Base-by-base conservation (phyloP, 306 rosid genomes). In the Rosa multiflora region DNA sequence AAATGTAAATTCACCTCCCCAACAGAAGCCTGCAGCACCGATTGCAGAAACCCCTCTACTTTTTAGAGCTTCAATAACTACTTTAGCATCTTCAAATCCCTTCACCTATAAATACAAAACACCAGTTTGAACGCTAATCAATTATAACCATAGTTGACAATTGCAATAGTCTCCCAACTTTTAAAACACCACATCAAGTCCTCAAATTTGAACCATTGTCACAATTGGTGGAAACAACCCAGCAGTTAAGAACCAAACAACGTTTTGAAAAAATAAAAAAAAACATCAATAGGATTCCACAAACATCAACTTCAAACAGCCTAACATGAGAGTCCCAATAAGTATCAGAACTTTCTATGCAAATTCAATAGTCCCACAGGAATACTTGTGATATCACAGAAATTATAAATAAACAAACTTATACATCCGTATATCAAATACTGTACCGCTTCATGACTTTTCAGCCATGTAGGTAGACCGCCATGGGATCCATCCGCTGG, bases 11-110 rank as follows among this genome's bases (percentile, higher is more conserved):
- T 81, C 48, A 89, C 91, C 96, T 64, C 90, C 96, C 89, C 90
- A 91, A 83, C 93, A 91, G 77, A 89, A 87, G 32, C 93, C 93
- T 40, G 84, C 90, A 70, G 87, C 90, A 12, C 91, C 93, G 23
- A 87, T 78, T 49, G 88, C 59, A 55, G 88, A 84, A 83, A 81
- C 70, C 32, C 91, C 93, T 79, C 76, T 87, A 62, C 85, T 81
- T 85, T 64, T 87, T 37, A 91, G 82, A 80, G 83, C 91, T 58
- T 85, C 85, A 78, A 91, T 72, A 49, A 91, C 55, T 58, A 78
- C 79, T 70, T 87, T 83, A 8, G 83, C 75, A 42, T 86, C 89
- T 82, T 87, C 93, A 72, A 78, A 70, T 51, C 75, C 91, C 77
- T 87, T 89, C 61, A 83, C 91, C 93, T 88, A 70, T 32, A 13